Base-by-base conservation (phyloP, 768 basidiomycete genomes). In the Lactarius pseudohatsudake region DNA sequence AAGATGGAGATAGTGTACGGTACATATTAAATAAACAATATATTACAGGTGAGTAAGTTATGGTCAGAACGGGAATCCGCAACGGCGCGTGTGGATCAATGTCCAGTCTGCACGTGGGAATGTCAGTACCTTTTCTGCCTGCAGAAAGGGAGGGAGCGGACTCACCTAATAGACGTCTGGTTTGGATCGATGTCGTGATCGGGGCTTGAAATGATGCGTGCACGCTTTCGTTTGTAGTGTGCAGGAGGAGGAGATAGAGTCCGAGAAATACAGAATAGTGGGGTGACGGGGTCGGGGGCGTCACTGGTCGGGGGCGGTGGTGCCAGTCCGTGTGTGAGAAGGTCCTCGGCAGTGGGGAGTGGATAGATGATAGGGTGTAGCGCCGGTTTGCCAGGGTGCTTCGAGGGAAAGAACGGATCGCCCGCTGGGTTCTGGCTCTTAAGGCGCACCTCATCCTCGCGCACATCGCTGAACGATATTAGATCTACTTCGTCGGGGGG, bases 191-290 rank as follows among this genome's bases (percentile, higher is more conserved):
- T 50, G 41, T 64, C 62, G 15, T 59, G 32, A 41, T 59, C 61
- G 32, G 62, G 53, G 34, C 54, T n/a, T 32, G 66, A 55, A 55
- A 67, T 56, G 53, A 64, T 47, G 53, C 41, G 62, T 26, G 62
- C 66, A 22, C 66, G 66, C 53, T 61, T 64, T 40, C 66, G 62
- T 53, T 67, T 67, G 34, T 63, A 67, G 41, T 67, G 66, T 4
- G 66, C 34, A 2, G 66, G 66, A 36, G 66, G 66, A 8, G 66
- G 66, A n/a, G 58, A 56, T 30, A 67, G 40, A 13, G 53, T 15
- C 13, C 61, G 36, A 32, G 66, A 28, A 55, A 41, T 43, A 20
- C 34, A 55, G 30, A 34, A 36, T 55, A 62, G 32, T 28, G 58
- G 32, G 20, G 32, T n/a, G 13, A 45, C 10, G 16, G 47, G 57